Conservation (phyloP, 768 basidiomycete genomes). For the Sporobolomyces phaffii region DNA sequence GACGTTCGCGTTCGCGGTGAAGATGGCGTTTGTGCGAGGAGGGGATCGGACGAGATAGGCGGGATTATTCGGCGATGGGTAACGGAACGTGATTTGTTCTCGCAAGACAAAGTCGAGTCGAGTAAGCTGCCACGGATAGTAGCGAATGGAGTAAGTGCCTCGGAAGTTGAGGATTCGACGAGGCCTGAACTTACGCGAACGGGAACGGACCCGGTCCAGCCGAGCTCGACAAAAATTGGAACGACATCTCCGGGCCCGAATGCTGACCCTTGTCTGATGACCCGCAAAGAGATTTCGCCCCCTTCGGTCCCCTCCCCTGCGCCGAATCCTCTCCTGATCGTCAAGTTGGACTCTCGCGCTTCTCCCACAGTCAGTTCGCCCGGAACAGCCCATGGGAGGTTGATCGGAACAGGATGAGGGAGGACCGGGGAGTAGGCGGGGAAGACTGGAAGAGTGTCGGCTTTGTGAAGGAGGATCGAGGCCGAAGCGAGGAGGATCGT, state of each 20-base stretch:
- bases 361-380: conserved; percentile 19
- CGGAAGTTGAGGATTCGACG: not conserved
- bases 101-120: conserved; percentile 25
- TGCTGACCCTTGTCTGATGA: conserved; percentile 6
- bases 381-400: conserved; percentile 17
- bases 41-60: conserved; percentile 7
- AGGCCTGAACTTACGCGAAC: conserved; percentile 7
- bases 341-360: not conserved
- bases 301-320: not conserved
- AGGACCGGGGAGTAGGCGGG: conserved; percentile 26
- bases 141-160: no score
- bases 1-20: conserved; percentile 8
- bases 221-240: conserved; percentile 16
- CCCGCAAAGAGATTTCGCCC: conserved; percentile 22
- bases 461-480: conserved; percentile 27
- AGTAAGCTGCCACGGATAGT: conserved; percentile 20
- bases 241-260: conserved; percentile 27
- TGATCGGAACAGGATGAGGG: conserved; percentile 4
- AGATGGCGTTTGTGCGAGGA: conserved; percentile 1
- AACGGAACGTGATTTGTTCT: conserved; percentile 29
- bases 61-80: conserved; percentile 13
- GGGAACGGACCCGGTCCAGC: conserved; percentile 3
- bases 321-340: not conserved
- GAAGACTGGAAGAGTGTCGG: conserved; percentile 28
- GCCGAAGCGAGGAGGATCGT: conserved; percentile 8